Evolutionary conservation across 257 asterid genomes (phyloP), one percentile per base, ranked within the genome.

Genomic region (Capsicum pubescens): DNA sequence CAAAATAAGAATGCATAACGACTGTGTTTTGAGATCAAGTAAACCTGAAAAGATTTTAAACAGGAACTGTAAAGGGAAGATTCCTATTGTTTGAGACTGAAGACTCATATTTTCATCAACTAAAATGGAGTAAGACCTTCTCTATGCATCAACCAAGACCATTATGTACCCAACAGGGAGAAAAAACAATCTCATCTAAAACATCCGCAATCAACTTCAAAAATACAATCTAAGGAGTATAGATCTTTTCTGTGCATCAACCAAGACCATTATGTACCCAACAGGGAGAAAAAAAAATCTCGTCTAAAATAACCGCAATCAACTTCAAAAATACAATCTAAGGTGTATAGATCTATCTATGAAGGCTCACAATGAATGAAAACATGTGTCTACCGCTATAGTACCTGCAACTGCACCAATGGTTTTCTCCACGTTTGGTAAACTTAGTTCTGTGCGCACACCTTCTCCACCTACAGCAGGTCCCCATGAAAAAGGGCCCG

Each of bases 391-490:
- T 8, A 54, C 79, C 26, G 36, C 86, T 85, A 85, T 76, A 74
- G 70, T 91, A 96, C 99, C 99, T 90, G 92, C 84, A 91, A 95
- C 96, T 69, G 98, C 97, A 63, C 98, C 98, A 66, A 97, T 93
- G 76, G 98, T 95, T 90, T 90, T 97, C 85, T 91, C 98, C 83
- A 97, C 97, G 88, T 91, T 93, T 79, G 99, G 99, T 80, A 97
- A 91, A 89, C 97, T 95, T 84, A 93, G 91, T 87, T 92, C 98
- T 46, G 97, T 95, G 66, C 99, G 98, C 36, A 97, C 99, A 83
- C 99, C 99, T 92, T 96, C 98, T 85, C 99, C 98, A 70, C 98
- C 99, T 9, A 97, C 99, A 35, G 98, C 95, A 89, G 99, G 98
- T 44, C 99, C 99, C 99, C 99, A 97, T 19, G 97, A 88, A 86